phyloP scores from a whole-genome alignment of 192 early-diverging fungal genomes.

The Umbelopsis ramanniana region DNA sequence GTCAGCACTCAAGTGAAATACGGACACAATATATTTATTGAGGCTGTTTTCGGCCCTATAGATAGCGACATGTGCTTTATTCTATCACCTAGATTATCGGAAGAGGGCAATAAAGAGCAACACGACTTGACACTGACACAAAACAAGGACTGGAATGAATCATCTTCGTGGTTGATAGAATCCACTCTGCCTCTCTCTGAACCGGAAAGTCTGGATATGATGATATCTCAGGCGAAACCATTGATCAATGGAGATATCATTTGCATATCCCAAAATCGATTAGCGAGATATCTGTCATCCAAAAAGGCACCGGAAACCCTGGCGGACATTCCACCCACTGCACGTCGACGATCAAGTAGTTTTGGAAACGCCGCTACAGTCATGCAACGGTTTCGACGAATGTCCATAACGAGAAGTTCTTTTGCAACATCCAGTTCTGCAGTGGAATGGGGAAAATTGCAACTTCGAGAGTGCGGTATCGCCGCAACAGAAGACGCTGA shows the following conservation, averaged over 20 bases:
- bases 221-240: background rate
- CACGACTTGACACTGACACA: background rate
- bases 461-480: slow-evolving; percentile 1
- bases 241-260: slow-evolving; percentile 7
- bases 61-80: slow-evolving; percentile 6
- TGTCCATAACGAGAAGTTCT: background rate
- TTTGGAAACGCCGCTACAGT: background rate
- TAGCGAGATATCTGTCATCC: slow-evolving; percentile 14
- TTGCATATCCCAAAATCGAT: background rate
- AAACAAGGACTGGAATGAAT: slow-evolving; percentile 17
- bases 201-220: slow-evolving; percentile 13
- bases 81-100: background rate
- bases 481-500: background rate
- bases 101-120: background rate
- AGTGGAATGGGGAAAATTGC: background rate
- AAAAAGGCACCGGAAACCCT: background rate
- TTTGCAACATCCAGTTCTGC: background rate
- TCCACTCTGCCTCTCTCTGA: background rate
- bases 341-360: background rate
- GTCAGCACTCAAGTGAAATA: background rate
- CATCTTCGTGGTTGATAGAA: background rate
- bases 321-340: background rate
- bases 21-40: slow-evolving; percentile 7
- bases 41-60: slow-evolving; percentile 1
- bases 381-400: background rate